A percentile compares a stretch with the other conserved stretches of the same genome.
phyloP scores from a whole-genome alignment of 352 stramenopile species.

The Albugo candida region DNA sequence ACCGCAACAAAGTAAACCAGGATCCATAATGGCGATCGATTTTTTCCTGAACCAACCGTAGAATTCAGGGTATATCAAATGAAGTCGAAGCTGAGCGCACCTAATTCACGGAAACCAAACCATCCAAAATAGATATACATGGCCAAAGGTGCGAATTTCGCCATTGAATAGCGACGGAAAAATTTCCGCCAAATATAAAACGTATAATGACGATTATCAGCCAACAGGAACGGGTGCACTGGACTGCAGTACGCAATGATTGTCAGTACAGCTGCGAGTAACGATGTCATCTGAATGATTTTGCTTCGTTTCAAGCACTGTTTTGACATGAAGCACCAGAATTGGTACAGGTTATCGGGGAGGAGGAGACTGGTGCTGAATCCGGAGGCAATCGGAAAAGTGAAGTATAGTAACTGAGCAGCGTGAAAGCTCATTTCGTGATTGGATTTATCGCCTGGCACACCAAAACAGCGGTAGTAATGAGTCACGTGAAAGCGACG shows the following conservation, averaged over 20 bases:
- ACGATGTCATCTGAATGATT: too few species aligned
- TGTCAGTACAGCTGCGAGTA: conserved; percentile 5
- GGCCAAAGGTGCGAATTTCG: conserved; percentile 36
- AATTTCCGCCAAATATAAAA: conserved; percentile 85
- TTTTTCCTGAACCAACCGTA: conserved; percentile 15
- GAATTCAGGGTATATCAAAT: background rate
- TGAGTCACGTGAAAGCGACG: background rate
- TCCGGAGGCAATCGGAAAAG: conserved; percentile 28
- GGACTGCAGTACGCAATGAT: conserved; percentile 47
- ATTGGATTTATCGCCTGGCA: conserved; percentile 61
- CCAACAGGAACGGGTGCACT: conserved; percentile 80
- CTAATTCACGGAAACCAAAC: conserved; percentile 36
- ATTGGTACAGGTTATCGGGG: conserved; percentile 11
- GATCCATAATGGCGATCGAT: conserved; percentile 47
- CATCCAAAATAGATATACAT: conserved; percentile 50
- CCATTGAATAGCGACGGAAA: conserved; percentile 45
- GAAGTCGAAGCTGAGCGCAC: conserved; percentile 17
- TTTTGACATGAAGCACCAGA: background rate
- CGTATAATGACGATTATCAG: conserved; percentile 84
- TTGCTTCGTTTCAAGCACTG: too few species aligned
- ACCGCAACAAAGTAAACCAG: conserved; percentile 52
- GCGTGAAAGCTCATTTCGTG: conserved; percentile 56
- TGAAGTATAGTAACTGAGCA: conserved; percentile 63
- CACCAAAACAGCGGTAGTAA: background rate
- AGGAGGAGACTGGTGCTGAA: conserved; percentile 32